Percentiles rank a stretch among this genome's conserved stretches.
Conservation (phyloP, 2,329 filamentous ascomycete genomes). For the Colletotrichum sp. region DNA sequence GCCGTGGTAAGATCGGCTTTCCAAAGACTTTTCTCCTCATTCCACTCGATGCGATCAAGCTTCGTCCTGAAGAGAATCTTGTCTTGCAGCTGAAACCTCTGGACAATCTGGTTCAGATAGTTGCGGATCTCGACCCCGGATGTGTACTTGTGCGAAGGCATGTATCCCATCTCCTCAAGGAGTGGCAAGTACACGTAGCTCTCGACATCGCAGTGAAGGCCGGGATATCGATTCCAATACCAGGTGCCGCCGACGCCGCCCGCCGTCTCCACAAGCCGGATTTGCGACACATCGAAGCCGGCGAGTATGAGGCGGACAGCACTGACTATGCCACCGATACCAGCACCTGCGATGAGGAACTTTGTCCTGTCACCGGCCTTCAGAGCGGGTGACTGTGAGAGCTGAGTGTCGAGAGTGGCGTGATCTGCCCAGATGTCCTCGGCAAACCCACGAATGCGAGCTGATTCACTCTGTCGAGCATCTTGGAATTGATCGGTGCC, state of each 20-base stretch:
- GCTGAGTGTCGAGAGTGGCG: neutral
- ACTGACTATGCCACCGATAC: slow-evolving; percentile 36
- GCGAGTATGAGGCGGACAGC: slow-evolving; percentile 28
- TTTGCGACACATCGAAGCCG: slow-evolving; percentile 32
- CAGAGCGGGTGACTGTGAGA: neutral
- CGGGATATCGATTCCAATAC: slow-evolving; percentile 58
- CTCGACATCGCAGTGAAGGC: slow-evolving; percentile 62
- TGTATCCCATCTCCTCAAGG: slow-evolving; percentile 64
- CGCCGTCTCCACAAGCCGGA: slow-evolving; percentile 45
- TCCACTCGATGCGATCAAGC: slow-evolving; percentile 47
- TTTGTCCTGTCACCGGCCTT: slow-evolving; percentile 11
- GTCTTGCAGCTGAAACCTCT: slow-evolving; percentile 42
- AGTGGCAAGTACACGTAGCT: slow-evolving; percentile 64
- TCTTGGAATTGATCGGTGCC: neutral
- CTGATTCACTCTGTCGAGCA: neutral
- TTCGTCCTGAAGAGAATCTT: slow-evolving; percentile 44
- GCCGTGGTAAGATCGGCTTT: slow-evolving; percentile 23
- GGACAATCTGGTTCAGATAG: slow-evolving; percentile 46
- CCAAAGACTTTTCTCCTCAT: slow-evolving; percentile 37
- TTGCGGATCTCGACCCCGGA: slow-evolving; percentile 45
- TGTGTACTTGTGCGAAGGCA: slow-evolving; percentile 56
- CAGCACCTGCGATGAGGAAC: slow-evolving; percentile 38
- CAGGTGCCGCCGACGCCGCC: slow-evolving; percentile 55
- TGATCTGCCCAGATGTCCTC: neutral
- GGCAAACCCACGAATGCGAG: neutral